These are phyloP conservation scores for Eruca vesicaria DNA, from an alignment of 441 rosid genomes.

Conservation along the genomic window DNA sequence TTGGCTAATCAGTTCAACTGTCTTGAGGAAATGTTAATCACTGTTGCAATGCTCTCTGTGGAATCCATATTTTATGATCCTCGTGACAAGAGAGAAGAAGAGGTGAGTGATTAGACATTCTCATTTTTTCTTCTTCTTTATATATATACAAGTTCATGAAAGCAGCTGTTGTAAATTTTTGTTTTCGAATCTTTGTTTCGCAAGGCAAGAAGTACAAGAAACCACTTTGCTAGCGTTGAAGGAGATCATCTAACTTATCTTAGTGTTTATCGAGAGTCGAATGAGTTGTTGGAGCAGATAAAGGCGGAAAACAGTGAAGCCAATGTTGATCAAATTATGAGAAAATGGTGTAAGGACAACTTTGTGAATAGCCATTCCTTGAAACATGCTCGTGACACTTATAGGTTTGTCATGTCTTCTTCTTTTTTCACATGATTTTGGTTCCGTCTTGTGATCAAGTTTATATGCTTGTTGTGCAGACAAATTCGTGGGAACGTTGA, in stretches of 20 bases:
- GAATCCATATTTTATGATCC: slow-evolving; percentile 84
- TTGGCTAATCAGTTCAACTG: slow-evolving; percentile 82
- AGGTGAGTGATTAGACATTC: slow-evolving; percentile 58
- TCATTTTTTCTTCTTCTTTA: not conserved
- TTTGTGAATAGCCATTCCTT: slow-evolving; percentile 31
- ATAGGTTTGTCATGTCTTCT: not conserved
- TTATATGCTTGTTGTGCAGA: slow-evolving; percentile 44
- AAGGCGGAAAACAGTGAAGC: slow-evolving; percentile 39
- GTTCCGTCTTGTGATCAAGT: not conserved
- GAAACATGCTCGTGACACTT: too few relatives aligned
- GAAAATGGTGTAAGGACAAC: slow-evolving; percentile 92
- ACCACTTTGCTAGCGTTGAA: slow-evolving; percentile 76
- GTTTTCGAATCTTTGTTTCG: slow-evolving; percentile 9
- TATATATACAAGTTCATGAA: slow-evolving; percentile 2
- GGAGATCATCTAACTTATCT: slow-evolving; percentile 86
- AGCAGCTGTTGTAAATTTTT: not conserved
- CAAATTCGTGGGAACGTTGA: slow-evolving; percentile 74
- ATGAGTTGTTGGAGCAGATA: slow-evolving; percentile 66
- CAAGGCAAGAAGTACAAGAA: slow-evolving; percentile 70
- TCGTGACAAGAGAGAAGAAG: slow-evolving; percentile 68
- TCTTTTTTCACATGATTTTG: not conserved
- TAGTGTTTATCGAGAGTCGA: slow-evolving; percentile 70
- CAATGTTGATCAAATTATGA: slow-evolving; percentile 55
- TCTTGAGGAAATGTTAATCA: slow-evolving; percentile 89
- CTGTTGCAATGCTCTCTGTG: slow-evolving; percentile 89